phyloP scores from a whole-genome alignment of 2,329 filamentous ascomycete species.

The Beauveria medogensis region DNA sequence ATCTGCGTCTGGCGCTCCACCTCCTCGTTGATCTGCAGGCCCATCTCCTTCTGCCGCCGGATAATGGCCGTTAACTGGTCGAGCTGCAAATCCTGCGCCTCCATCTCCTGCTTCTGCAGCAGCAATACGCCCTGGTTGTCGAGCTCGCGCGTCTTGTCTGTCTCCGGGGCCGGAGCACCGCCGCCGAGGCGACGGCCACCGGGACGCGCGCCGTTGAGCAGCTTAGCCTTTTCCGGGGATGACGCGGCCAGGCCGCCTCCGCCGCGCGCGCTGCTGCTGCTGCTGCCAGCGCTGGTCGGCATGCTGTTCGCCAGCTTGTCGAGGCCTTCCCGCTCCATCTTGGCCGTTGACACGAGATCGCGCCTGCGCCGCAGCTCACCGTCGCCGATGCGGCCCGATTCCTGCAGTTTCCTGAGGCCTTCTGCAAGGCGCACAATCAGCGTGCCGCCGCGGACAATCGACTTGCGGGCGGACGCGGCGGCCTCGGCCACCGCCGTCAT shows the following conservation, averaged over 20 bases:
- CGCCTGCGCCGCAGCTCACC: slow-evolving; percentile 65
- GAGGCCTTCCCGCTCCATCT: slow-evolving; percentile 67
- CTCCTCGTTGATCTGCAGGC: slow-evolving; percentile 66
- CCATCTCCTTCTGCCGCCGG: slow-evolving; percentile 67
- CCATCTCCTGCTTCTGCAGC: slow-evolving; percentile 66
- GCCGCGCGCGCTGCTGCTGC: slow-evolving; percentile 24
- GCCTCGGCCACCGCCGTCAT: slow-evolving; percentile 48
- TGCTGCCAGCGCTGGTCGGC: slow-evolving; percentile 28
- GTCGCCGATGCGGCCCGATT: slow-evolving; percentile 53
- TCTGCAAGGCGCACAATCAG: slow-evolving; percentile 57
- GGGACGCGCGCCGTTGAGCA: slow-evolving; percentile 28
- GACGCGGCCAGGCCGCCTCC: slow-evolving; percentile 30
- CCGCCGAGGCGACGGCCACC: slow-evolving; percentile 63
- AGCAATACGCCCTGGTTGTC: slow-evolving; percentile 69
- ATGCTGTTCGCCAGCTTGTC: slow-evolving; percentile 61
- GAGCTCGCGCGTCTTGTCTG: slow-evolving; percentile 65
- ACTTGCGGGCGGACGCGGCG: slow-evolving; percentile 65
- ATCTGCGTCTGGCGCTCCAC: slow-evolving; percentile 63
- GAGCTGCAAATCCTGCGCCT: slow-evolving; percentile 67
- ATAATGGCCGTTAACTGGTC: slow-evolving; percentile 61
- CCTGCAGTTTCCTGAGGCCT: slow-evolving; percentile 51
- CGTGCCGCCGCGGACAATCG: slow-evolving; percentile 59
- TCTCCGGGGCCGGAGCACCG: slow-evolving; percentile 65
- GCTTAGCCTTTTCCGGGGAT: slow-evolving; percentile 37
- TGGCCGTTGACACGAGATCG: slow-evolving; percentile 61